Conservation (phyloP, 1,284 basidiomycete species). For the Xanthoconium separans region DNA sequence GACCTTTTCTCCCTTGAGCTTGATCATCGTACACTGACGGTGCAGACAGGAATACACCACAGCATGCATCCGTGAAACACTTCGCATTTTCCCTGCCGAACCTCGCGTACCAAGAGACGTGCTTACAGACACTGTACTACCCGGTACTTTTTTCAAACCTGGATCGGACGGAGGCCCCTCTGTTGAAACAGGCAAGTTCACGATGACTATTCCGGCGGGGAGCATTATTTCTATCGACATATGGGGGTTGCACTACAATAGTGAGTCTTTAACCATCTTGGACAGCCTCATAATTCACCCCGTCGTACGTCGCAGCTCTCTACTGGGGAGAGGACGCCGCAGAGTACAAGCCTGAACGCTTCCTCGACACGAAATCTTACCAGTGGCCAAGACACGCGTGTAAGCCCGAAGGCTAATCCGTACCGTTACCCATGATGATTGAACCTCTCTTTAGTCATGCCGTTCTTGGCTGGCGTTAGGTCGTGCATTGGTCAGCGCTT, state of each 20-base stretch:
- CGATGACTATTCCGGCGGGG: conserved; percentile 41
- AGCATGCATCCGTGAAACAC: conserved; percentile 43
- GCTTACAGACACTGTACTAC: conserved; percentile 34
- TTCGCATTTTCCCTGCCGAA: conserved; percentile 40
- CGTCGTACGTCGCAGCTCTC: conserved; percentile 21
- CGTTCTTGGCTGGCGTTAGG: conserved; percentile 40
- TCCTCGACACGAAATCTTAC: conserved; percentile 41
- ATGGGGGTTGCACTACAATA: conserved; percentile 37
- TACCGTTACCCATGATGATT: background rate
- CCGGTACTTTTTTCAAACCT: conserved; percentile 34
- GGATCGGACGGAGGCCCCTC: conserved; percentile 24
- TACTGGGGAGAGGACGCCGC: conserved; percentile 45
- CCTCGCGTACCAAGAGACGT: conserved; percentile 44
- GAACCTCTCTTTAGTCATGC: conserved; percentile 25
- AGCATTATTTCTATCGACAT: conserved; percentile 41
- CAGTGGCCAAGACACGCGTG: conserved; percentile 37
- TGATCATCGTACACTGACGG: background rate
- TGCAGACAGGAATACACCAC: conserved; percentile 39
- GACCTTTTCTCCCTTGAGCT: background rate
- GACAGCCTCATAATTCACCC: background rate
- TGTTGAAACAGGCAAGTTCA: conserved; percentile 31
- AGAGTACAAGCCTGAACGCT: conserved; percentile 46
- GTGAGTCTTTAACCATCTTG: conserved; percentile 22
- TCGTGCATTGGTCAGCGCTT: conserved; percentile 43
- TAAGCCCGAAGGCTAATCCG: background rate